phyloP scores from a whole-genome alignment of 768 basidiomycete genomes.

The Lactarius quietus region DNA sequence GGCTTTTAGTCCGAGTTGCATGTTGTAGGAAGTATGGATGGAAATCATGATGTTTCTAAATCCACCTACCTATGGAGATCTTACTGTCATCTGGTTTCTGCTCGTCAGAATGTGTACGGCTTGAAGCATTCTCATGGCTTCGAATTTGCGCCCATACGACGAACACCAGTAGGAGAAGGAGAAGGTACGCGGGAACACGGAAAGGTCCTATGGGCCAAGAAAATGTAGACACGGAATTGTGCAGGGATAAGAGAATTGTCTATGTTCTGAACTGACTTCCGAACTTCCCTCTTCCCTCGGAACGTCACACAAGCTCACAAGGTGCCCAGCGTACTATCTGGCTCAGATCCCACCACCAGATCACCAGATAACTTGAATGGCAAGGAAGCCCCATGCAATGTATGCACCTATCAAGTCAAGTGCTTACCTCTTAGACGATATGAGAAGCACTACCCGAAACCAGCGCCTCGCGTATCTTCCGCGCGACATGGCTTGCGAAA shows the following conservation, averaged over 20 bases:
- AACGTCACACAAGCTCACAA: neutral
- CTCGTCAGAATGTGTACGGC: no score
- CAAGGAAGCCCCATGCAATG: neutral
- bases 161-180: no score
- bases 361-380: neutral
- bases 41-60: neutral
- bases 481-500: conserved; percentile 60
- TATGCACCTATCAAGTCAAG: neutral
- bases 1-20: no score
- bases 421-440: neutral
- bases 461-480: conserved; percentile 39
- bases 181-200: no score
- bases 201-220: neutral
- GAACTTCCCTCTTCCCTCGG: neutral
- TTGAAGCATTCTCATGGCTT: no score
- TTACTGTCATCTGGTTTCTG: neutral
- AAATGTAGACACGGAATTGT: neutral
- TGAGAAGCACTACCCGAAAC: neutral
- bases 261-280: no score
- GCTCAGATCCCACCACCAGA: no score
- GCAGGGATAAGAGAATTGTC: no score
- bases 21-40: no score
- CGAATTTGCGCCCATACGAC: neutral
- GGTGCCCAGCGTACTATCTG: no score
- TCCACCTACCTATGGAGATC: neutral